Base-by-base conservation (phyloP, 2,329 filamentous ascomycete genomes). In the Cercospora sojina region DNA sequence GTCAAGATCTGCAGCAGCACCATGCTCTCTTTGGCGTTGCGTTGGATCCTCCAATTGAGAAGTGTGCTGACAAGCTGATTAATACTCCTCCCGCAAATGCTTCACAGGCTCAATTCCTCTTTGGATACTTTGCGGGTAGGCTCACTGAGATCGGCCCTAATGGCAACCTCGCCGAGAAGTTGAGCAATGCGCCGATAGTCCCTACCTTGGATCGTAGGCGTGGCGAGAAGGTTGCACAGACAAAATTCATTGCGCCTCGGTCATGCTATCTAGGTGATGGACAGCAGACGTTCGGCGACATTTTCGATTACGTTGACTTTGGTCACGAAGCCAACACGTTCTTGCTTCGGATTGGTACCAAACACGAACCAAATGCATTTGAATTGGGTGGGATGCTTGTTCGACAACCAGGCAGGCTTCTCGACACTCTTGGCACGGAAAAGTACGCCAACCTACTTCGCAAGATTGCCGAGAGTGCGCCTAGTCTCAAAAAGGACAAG, bases 271-370 rank as follows among this genome's bases (percentile, higher is more conserved):
- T 99, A 2, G 95, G 95, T 8, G 83, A 85, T 35, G 83, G 85
- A 61, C 82, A 86, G 64, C 53, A 63, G 32, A 84, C 89, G 71
- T 99, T 96, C 74, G 90, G 88, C 10, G 91, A 96, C 32, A 96
- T 99, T 32, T 97, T 99, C 71, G 93, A 98, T 76, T 99, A 97
- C 78, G 93, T 98, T 13, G 91, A 98, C 76, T 99, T 97, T 80
- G 93, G 94, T 0, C 81, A 85, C 35, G 89, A 94, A 75, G 94
- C 92, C 2, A 98, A 98, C 74, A 84, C 90, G 0, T 99, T 99
- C 74, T 81, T 99, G 18, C 87, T 93, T 72, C 91, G 91, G 69
- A 92, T 93, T 70, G 95, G 95, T 9, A 94, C 93, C 2, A 97
- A 96, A 79, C 89, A 87, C 69, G 94, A 99, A 78, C 95, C 95